Conservation (phyloP, 495 filamentous ascomycete species). For the Talaromyces nanjingensis region DNA sequence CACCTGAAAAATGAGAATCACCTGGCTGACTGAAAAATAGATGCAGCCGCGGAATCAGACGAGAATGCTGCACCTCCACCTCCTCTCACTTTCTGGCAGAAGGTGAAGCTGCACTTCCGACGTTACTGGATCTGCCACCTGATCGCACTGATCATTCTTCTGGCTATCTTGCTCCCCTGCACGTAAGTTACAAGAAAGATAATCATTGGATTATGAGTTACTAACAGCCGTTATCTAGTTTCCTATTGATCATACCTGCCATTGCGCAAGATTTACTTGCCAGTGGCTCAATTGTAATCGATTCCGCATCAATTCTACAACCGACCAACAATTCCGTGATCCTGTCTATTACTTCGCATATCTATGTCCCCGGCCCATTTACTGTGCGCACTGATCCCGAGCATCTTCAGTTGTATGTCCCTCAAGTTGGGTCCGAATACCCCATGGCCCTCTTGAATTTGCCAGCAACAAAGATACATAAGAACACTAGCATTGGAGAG, state of each 20-base stretch:
- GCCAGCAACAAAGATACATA: constrained; percentile 25
- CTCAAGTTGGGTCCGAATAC: constrained; percentile 6
- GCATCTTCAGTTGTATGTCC: constrained; percentile 6
- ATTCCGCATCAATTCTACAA: constrained; percentile 1
- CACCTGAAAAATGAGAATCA: background rate
- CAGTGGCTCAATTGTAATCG: constrained; percentile 30
- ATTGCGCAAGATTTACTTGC: constrained; percentile 36
- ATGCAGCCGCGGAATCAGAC: background rate
- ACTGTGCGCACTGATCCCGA: constrained; percentile 8
- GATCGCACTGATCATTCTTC: constrained; percentile 27
- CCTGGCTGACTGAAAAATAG: background rate
- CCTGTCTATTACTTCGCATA: constrained; percentile 13
- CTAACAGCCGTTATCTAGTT: constrained; percentile 19
- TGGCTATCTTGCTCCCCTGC: constrained; percentile 36
- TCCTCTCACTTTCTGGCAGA: constrained; percentile 10
- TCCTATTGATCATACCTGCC: constrained; percentile 35
- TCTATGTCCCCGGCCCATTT: constrained; percentile 20
- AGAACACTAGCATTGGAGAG: constrained; percentile 28
- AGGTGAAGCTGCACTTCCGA: constrained; percentile 22
- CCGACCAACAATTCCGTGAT: constrained; percentile 6
- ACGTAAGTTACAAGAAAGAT: constrained; percentile 21
- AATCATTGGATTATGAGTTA: background rate
- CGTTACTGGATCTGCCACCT: constrained; percentile 40
- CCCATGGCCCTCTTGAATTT: constrained; percentile 32
- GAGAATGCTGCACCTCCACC: constrained; percentile 6